Percentiles rank a stretch among this genome's conserved stretches.
These are phyloP conservation scores for Lodderomyces beijingensis DNA, from an alignment of 1,139 yeast genomes.

Conservation along the genomic window DNA sequence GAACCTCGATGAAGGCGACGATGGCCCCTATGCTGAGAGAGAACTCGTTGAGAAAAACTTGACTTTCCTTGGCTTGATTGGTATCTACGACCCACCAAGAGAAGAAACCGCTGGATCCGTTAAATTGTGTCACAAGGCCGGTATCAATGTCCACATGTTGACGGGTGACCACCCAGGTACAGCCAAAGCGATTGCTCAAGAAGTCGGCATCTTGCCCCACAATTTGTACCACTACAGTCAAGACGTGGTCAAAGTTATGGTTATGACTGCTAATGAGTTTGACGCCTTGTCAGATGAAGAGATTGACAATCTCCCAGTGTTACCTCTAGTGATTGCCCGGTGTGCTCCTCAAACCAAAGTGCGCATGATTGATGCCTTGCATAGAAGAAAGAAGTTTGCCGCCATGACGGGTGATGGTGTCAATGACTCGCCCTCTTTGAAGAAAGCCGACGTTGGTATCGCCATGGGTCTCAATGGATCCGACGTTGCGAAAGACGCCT, in stretches of 20 bases:
- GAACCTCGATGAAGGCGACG: constrained; percentile 18
- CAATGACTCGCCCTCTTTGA: constrained; percentile 77
- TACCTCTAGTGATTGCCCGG: constrained; percentile 78
- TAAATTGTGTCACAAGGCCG: constrained; percentile 65
- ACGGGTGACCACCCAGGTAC: constrained; percentile 87
- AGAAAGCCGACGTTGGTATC: constrained; percentile 80
- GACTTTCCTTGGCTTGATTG: constrained; percentile 65
- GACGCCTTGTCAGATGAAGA: constrained; percentile 60
- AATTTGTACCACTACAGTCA: constrained; percentile 60
- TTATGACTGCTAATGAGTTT: constrained; percentile 73
- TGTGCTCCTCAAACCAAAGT: constrained; percentile 87
- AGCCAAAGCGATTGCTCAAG: constrained; percentile 77
- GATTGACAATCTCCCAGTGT: constrained; percentile 62
- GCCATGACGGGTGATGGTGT: constrained; percentile 93
- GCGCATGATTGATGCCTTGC: constrained; percentile 78
- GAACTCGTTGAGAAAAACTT: constrained; percentile 52
- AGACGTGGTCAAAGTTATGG: constrained; percentile 62
- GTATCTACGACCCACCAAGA: constrained; percentile 83
- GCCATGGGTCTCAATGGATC: constrained; percentile 97
- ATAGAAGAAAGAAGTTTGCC: constrained; percentile 63
- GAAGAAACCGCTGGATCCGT: constrained; percentile 68
- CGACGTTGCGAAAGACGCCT: constrained; percentile 97
- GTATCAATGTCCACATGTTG: constrained; percentile 79
- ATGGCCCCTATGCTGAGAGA: constrained; percentile 29
- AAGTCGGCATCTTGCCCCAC: constrained; percentile 77